Evolutionary conservation across 2,329 filamentous ascomycete genomes (phyloP).

Genomic region (Exophiala mesophila): DNA sequence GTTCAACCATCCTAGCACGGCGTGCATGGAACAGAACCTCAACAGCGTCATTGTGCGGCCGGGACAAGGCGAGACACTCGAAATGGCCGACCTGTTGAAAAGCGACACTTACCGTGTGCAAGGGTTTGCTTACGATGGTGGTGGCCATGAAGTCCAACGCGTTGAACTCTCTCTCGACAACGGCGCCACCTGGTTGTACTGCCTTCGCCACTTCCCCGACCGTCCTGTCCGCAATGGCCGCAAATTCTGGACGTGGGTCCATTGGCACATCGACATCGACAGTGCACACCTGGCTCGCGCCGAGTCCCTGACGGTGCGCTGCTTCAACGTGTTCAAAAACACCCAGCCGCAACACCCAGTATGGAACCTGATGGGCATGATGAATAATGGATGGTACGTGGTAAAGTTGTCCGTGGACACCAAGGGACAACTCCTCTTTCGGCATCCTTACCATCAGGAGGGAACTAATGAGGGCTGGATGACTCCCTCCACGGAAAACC

Average conservation of each 20-base stretch:
- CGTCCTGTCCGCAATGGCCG: slow-evolving; percentile 47
- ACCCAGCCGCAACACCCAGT: slow-evolving; percentile 43
- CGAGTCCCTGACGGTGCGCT: slow-evolving; percentile 42
- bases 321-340: slow-evolving; percentile 49
- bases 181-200: slow-evolving; percentile 47
- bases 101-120: slow-evolving; percentile 42
- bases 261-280: slow-evolving; percentile 50
- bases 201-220: slow-evolving; percentile 45
- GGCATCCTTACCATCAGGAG: slow-evolving; percentile 43
- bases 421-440: slow-evolving; percentile 39
- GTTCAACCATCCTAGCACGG: slow-evolving; percentile 47
- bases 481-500: slow-evolving; percentile 43
- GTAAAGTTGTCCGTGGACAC: slow-evolving; percentile 36
- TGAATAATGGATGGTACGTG: slow-evolving; percentile 51
- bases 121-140: slow-evolving; percentile 49
- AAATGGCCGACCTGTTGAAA: slow-evolving; percentile 34
- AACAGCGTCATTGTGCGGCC: slow-evolving; percentile 47
- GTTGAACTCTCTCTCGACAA: slow-evolving; percentile 48
- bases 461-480: slow-evolving; percentile 48
- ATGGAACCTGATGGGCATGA: slow-evolving; percentile 47
- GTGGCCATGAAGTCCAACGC: slow-evolving; percentile 46
- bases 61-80: slow-evolving; percentile 43
- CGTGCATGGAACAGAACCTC: slow-evolving; percentile 46
- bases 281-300: slow-evolving; percentile 41
- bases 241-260: slow-evolving; percentile 53